These are phyloP conservation scores for Mimosa bimucronata DNA, from an alignment of 306 rosid species.

Conservation along the genomic window DNA sequence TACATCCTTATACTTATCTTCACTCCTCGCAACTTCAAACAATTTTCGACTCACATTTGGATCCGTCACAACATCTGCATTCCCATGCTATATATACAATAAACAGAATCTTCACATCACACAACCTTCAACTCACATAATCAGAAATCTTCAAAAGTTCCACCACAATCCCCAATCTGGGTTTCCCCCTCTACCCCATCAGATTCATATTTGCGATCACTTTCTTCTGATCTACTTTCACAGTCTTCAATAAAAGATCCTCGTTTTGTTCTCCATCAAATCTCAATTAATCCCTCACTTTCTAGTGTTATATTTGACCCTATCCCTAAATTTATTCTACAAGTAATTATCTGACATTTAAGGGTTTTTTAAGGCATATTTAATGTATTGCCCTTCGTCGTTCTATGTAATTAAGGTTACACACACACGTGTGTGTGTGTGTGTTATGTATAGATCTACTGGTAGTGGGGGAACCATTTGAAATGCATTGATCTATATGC, in stretches of 20 bases:
- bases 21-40: slow-evolving; percentile 45
- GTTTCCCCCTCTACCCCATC: slow-evolving; percentile 74
- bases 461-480: background rate
- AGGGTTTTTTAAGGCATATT: too few species aligned
- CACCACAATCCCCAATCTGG: slow-evolving; percentile 77
- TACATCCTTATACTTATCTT: slow-evolving; percentile 66
- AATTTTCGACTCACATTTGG: slow-evolving; percentile 71
- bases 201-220: slow-evolving; percentile 76
- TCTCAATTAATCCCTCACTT: too few species aligned
- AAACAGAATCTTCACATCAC: slow-evolving; percentile 68
- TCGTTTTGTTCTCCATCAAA: too few species aligned
- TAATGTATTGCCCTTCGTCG: too few species aligned
- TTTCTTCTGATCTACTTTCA: slow-evolving; percentile 73
- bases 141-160: slow-evolving; percentile 81
- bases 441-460: too few species aligned
- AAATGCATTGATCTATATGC: too few species aligned
- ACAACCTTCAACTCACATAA: slow-evolving; percentile 42
- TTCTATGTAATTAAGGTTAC: too few species aligned
- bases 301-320: too few species aligned
- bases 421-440: too few species aligned
- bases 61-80: slow-evolving; percentile 81
- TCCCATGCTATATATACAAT: slow-evolving; percentile 84
- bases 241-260: slow-evolving; percentile 80
- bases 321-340: too few species aligned
- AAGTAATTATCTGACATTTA: too few species aligned